A percentile compares a stretch with the other conserved stretches of the same genome.
Conservation (phyloP, 352 stramenopile genomes). For the Phytopythium boreale region DNA sequence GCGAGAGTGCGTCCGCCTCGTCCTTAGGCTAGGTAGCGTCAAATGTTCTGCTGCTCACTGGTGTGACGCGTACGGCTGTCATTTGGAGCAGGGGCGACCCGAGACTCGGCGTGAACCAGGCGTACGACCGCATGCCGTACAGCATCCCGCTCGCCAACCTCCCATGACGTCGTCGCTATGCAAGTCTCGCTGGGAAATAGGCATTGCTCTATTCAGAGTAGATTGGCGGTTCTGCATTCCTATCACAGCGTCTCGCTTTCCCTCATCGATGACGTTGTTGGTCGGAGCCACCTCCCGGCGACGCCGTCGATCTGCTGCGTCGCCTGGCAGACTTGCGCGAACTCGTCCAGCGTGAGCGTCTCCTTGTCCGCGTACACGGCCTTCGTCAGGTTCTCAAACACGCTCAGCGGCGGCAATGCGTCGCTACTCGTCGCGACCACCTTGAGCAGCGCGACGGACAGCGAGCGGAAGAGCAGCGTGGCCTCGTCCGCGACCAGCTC, state of each 20-base stretch:
- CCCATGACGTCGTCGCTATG: conserved; percentile 21
- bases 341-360: conserved; percentile 16
- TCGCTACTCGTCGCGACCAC: not conserved
- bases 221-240: not conserved
- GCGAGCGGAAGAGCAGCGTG: conserved; percentile 25
- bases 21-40: not conserved
- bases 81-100: conserved; percentile 43
- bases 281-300: conserved; percentile 12
- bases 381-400: conserved; percentile 31
- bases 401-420: conserved; percentile 4
- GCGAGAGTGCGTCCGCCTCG: conserved; percentile 35
- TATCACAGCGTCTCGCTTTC: not conserved
- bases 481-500: conserved; percentile 29
- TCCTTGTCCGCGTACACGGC: conserved; percentile 23
- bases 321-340: conserved; percentile 13
- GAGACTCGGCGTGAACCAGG: conserved; percentile 67
- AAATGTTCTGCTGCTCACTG: not conserved
- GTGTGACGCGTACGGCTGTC: conserved; percentile 3
- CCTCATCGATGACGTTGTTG: not conserved
- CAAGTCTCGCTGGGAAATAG: too few species aligned
- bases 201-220: not conserved
- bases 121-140: conserved; percentile 78
- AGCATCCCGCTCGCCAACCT: conserved; percentile 65
- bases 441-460: conserved; percentile 13
- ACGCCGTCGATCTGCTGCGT: conserved; percentile 15